phyloP scores from a whole-genome alignment of 345 rosid genomes.

The Salix dunnii region DNA sequence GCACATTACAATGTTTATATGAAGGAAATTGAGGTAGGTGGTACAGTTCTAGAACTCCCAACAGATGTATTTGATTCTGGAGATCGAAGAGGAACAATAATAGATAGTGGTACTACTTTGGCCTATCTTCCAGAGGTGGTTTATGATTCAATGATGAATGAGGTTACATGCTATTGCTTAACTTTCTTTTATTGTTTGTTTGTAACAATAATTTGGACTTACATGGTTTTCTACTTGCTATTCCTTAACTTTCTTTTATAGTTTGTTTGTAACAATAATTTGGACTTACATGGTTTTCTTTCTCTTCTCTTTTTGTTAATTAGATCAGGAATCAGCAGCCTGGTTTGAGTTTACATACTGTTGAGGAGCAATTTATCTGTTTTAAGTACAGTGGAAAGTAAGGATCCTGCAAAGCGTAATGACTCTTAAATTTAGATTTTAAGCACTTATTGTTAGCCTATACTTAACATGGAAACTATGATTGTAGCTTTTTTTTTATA shows the following conservation, averaged over 20 bases:
- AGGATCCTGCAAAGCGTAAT: constrained; percentile 25
- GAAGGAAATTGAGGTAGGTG: constrained; percentile 72
- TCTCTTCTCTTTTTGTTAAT: constrained; percentile 1
- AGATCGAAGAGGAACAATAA: constrained; percentile 53
- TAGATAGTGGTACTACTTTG: constrained; percentile 95
- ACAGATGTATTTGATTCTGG: constrained; percentile 45
- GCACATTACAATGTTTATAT: constrained; percentile 75
- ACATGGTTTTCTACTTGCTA: not conserved
- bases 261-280: not conserved
- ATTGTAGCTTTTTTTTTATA: not conserved
- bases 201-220: not conserved
- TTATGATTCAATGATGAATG: constrained; percentile 45
- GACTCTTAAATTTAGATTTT: not conserved
- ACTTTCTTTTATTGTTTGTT: not conserved
- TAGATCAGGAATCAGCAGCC: constrained; percentile 57
- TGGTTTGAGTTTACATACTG: constrained; percentile 45
- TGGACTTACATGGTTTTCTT: not conserved
- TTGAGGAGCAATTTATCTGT: constrained; percentile 64
- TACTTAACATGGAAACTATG: not conserved
- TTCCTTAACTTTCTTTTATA: not conserved
- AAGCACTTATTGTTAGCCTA: not conserved
- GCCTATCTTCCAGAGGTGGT: constrained; percentile 66
- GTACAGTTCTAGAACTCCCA: constrained; percentile 46
- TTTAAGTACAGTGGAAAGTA: constrained; percentile 55
- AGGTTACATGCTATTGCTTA: constrained; percentile 32